Conservation (phyloP, 148 eudicot genomes). For the Rhododendron simsii region DNA sequence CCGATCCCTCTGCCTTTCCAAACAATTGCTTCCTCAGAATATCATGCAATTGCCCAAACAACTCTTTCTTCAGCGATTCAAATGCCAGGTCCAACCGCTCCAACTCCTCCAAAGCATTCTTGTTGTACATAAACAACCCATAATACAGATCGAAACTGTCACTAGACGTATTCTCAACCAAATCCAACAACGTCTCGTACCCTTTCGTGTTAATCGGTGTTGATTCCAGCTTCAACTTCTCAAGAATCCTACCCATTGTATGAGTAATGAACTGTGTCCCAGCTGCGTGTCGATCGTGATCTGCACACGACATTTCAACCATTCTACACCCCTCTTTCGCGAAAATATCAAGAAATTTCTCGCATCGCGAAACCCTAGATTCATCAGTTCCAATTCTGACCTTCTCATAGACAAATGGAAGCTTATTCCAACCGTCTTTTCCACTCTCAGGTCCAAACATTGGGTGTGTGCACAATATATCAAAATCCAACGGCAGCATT, state of each 20-base stretch:
- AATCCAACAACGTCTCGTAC: conserved; percentile 77
- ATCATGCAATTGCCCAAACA: conserved; percentile 78
- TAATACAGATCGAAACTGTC: conserved; percentile 92
- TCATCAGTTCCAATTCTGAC: conserved; percentile 61
- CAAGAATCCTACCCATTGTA: conserved; percentile 70
- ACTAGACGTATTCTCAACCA: conserved; percentile 75
- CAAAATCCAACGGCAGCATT: conserved; percentile 56
- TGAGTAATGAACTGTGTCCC: conserved; percentile 86
- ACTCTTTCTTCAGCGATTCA: conserved; percentile 68
- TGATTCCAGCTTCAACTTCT: conserved; percentile 50
- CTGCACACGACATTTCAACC: conserved; percentile 83
- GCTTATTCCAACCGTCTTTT: conserved; percentile 52
- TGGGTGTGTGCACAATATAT: conserved; percentile 84
- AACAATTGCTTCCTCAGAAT: conserved; percentile 67
- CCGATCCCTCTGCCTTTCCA: conserved; percentile 32
- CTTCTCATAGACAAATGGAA: conserved; percentile 74
- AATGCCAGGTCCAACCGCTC: conserved; percentile 72
- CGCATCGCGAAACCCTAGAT: conserved; percentile 49
- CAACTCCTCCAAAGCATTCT: conserved; percentile 81
- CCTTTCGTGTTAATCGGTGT: conserved; percentile 85
- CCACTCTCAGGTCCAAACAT: conserved; percentile 97
- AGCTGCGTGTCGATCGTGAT: conserved; percentile 74
- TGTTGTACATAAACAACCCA: conserved; percentile 81
- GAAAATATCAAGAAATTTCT: conserved; percentile 59
- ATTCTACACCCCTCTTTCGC: conserved; percentile 72